These are phyloP conservation scores for Suaeda aralocaspica DNA, from an alignment of 148 eudicot genomes.

Conservation along the genomic window DNA sequence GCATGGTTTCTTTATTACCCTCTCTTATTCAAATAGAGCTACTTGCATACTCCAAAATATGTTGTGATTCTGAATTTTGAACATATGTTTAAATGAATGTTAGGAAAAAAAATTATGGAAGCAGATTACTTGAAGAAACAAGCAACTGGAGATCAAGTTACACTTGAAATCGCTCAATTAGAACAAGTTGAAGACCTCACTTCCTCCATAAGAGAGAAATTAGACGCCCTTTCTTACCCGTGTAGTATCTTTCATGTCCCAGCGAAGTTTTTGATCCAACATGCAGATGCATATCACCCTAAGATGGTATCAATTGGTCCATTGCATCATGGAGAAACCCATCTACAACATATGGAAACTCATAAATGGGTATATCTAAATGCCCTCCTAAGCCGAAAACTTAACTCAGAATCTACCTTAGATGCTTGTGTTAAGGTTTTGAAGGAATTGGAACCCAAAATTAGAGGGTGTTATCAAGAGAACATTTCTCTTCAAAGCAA, in stretches of 20 bases:
- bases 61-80: background rate
- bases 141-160: slow-evolving; percentile 16
- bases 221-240: slow-evolving; percentile 30
- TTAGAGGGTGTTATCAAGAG: slow-evolving; percentile 43
- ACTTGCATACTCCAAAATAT: background rate
- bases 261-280: slow-evolving; percentile 11
- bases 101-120: slow-evolving; percentile 24
- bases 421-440: slow-evolving; percentile 35
- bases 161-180: slow-evolving; percentile 31
- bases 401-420: slow-evolving; percentile 22
- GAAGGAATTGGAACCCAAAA: slow-evolving; percentile 39
- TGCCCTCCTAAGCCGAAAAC: slow-evolving; percentile 33
- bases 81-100: background rate
- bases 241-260: slow-evolving; percentile 36
- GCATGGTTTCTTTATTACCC: too few relatives aligned
- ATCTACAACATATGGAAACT: slow-evolving; percentile 32
- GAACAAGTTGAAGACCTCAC: slow-evolving; percentile 22
- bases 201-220: slow-evolving; percentile 29
- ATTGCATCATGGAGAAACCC: slow-evolving; percentile 33
- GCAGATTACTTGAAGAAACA: background rate
- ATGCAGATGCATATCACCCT: slow-evolving; percentile 30
- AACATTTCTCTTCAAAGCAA: slow-evolving; percentile 26
- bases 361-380: slow-evolving; percentile 56
- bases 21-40: too few relatives aligned
- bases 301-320: slow-evolving; percentile 55